Conservation (phyloP, 1,284 basidiomycete species). For the Apiotrichum gamsii region DNA sequence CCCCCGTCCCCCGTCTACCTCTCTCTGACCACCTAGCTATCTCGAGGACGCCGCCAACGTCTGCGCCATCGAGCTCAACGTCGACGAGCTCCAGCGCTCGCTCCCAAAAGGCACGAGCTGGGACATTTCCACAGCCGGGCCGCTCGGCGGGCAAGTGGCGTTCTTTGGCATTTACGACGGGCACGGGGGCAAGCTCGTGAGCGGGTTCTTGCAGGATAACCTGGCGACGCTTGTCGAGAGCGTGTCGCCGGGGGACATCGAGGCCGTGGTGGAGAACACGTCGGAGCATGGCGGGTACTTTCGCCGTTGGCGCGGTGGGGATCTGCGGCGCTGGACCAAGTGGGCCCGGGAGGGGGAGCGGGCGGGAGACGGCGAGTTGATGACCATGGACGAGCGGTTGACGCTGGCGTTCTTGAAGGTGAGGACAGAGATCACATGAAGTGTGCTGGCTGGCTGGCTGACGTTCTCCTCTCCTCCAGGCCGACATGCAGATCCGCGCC, state of each 20-base stretch:
- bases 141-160: slow-evolving; percentile 67
- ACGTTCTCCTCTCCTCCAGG: too few species aligned
- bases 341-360: slow-evolving; percentile 11
- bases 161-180: slow-evolving; percentile 87
- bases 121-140: slow-evolving; percentile 50
- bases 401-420: slow-evolving; percentile 82
- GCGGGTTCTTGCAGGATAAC: slow-evolving; percentile 69
- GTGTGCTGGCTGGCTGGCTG: neutral
- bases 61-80: slow-evolving; percentile 64
- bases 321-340: slow-evolving; percentile 47
- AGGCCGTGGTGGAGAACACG: slow-evolving; percentile 68
- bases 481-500: slow-evolving; percentile 58
- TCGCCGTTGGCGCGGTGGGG: slow-evolving; percentile 75
- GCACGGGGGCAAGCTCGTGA: slow-evolving; percentile 75
- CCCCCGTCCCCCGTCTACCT: too few species aligned
- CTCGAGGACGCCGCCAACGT: slow-evolving; percentile 81
- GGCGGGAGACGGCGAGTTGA: slow-evolving; percentile 37
- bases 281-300: slow-evolving; percentile 72
- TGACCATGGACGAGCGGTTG: slow-evolving; percentile 76
- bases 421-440: slow-evolving; percentile 20
- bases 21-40: slow-evolving; percentile 49
- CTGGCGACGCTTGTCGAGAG: slow-evolving; percentile 73
- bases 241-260: slow-evolving; percentile 60
- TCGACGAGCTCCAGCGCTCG: slow-evolving; percentile 62
- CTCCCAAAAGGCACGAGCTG: slow-evolving; percentile 61